phyloP scores from a whole-genome alignment of 192 early-diverging fungal genomes.

The Podila horticola region DNA sequence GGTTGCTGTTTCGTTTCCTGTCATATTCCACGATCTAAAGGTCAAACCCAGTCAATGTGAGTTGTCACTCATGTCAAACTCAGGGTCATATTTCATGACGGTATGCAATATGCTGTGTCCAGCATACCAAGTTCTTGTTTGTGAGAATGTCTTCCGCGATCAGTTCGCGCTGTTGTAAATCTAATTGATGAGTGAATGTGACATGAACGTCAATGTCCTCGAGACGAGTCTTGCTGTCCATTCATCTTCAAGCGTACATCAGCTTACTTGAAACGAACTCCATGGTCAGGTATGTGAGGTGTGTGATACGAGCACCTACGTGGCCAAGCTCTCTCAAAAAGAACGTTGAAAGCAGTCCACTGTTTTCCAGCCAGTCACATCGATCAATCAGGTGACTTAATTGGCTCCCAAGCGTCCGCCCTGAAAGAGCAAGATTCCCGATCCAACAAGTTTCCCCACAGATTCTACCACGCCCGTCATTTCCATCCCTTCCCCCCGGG shows the following conservation, averaged over 20 bases:
- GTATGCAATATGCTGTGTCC: background rate
- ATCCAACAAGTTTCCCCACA: background rate
- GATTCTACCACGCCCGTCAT: background rate
- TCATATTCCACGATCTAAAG: constrained; percentile 66
- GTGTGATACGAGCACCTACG: too few species aligned
- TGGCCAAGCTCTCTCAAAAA: too few species aligned
- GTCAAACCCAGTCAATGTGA: background rate
- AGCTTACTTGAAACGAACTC: constrained; percentile 27
- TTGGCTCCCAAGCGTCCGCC: background rate
- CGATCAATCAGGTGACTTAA: too few species aligned
- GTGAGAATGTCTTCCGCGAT: constrained; percentile 65
- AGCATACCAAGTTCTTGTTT: constrained; percentile 65
- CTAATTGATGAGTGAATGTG: constrained; percentile 18
- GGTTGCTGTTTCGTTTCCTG: constrained; percentile 62
- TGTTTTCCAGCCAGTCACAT: too few species aligned
- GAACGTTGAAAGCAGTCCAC: too few species aligned
- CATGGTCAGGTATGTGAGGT: background rate
- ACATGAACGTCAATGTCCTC: background rate
- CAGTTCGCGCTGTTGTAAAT: constrained; percentile 56
- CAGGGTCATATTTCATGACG: background rate
- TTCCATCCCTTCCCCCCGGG: background rate
- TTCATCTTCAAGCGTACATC: background rate
- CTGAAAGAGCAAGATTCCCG: background rate
- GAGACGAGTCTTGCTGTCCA: background rate
- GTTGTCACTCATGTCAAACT: background rate